Percentiles rank a stretch among this genome's conserved stretches.
Conservation (phyloP, 805 yeast species). For the Spathaspora sp. region DNA sequence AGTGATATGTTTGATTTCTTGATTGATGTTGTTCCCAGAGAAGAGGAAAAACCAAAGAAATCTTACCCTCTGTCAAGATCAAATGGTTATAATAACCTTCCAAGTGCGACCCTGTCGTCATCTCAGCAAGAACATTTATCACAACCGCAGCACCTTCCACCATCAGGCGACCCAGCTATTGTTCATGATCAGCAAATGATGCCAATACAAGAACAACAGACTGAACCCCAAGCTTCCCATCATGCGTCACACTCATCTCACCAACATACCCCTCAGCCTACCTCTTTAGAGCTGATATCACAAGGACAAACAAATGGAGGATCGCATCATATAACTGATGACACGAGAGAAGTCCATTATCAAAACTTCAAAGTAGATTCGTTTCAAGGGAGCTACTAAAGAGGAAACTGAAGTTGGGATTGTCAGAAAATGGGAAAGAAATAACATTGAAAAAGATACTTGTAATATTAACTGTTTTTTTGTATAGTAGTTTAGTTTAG, state of each 20-base stretch:
- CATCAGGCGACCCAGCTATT: constrained; percentile 4
- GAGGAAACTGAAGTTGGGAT: neutral
- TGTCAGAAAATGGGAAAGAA: neutral
- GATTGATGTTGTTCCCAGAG: constrained; percentile 94
- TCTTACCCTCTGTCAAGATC: constrained; percentile 20
- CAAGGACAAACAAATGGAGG: constrained; percentile 1
- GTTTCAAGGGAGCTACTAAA: constrained; percentile 1
- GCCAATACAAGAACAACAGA: constrained; percentile 7
- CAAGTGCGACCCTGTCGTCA: neutral
- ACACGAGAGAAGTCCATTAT: neutral
- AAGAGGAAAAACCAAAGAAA: constrained; percentile 61
- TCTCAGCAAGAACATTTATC: constrained; percentile 5
- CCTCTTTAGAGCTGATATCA: constrained; percentile 6
- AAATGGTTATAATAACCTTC: constrained; percentile 12
- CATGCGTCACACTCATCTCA: constrained; percentile 5
- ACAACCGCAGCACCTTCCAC: constrained; percentile 13
- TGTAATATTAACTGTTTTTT: neutral
- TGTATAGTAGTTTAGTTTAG: neutral
- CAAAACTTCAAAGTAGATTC: neutral
- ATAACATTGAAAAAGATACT: neutral
- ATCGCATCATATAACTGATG: neutral
- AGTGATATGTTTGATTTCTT: constrained; percentile 96
- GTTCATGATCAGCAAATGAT: neutral
- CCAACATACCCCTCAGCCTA: constrained; percentile 6
- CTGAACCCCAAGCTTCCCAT: constrained; percentile 3